Evolutionary conservation across 2,329 filamentous ascomycete genomes (phyloP).

Genomic region (Plectosphaerella plurivora): DNA sequence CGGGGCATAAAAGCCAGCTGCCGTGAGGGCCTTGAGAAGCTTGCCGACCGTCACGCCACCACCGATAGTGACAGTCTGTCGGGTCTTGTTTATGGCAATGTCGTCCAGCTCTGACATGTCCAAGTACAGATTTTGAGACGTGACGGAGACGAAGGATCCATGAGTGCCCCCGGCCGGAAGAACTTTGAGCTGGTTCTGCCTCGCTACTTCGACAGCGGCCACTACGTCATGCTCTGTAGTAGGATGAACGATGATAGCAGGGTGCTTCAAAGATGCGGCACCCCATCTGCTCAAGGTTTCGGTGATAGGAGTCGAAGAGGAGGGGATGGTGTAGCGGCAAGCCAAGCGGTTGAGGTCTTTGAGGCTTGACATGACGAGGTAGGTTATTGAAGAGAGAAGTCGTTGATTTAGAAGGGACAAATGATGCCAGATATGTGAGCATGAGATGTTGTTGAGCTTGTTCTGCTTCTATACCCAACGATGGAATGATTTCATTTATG

Average conservation of each 20-base stretch:
- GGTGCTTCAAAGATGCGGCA: constrained; percentile 15
- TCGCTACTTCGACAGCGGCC: constrained; percentile 19
- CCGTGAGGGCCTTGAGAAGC: constrained; percentile 15
- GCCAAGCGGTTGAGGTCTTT: not conserved
- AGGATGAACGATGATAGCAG: constrained; percentile 22
- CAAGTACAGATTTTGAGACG: constrained; percentile 22
- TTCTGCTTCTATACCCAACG: too few species aligned
- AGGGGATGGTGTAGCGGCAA: not conserved
- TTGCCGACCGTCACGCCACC: constrained; percentile 23
- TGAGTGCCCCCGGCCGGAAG: constrained; percentile 23
- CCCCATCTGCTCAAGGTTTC: constrained; percentile 24
- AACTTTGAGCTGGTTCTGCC: constrained; percentile 19
- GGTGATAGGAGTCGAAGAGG: not conserved
- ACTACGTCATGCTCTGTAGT: constrained; percentile 21
- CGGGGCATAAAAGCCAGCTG: constrained; percentile 24
- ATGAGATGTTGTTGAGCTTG: too few species aligned
- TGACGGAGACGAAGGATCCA: constrained; percentile 23
- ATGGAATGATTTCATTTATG: too few species aligned
- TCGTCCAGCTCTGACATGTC: constrained; percentile 24
- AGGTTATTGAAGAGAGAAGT: too few species aligned
- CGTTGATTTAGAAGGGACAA: too few species aligned
- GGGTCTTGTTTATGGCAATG: constrained; percentile 19
- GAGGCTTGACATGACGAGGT: not conserved
- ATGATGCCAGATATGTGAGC: too few species aligned
- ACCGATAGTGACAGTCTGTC: constrained; percentile 19